Evolutionary conservation across 176 grass and related monocot genomes (phyloP).

Genomic region (Themeda triandra): DNA sequence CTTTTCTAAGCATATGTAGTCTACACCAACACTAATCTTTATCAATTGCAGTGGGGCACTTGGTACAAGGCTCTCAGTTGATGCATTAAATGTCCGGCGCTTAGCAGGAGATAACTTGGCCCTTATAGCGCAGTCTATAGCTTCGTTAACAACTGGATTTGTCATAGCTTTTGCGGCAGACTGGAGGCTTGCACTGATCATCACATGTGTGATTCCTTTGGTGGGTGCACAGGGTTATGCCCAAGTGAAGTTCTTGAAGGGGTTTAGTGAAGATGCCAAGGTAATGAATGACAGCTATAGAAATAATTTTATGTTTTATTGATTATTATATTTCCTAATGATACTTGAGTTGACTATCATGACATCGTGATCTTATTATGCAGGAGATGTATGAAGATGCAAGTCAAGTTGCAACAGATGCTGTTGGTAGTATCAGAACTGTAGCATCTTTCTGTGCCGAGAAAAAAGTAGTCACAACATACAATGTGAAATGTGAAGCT

Average conservation of each 20-base stretch:
- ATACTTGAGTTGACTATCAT: neutral
- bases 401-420: constrained; percentile 60
- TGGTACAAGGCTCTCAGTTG: constrained; percentile 75
- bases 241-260: constrained; percentile 65
- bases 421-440: constrained; percentile 60
- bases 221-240: constrained; percentile 48
- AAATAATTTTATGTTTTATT: neutral
- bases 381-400: constrained; percentile 65
- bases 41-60: constrained; percentile 63
- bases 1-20: neutral
- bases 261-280: constrained; percentile 66
- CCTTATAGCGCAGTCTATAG: constrained; percentile 51
- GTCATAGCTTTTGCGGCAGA: constrained; percentile 61
- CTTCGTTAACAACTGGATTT: constrained; percentile 60
- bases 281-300: constrained; percentile 15
- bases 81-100: constrained; percentile 67
- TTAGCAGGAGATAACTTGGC: constrained; percentile 75
- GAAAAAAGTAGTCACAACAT: constrained; percentile 45
- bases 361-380: neutral
- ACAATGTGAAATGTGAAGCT: constrained; percentile 48
- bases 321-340: neutral
- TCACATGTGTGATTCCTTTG: constrained; percentile 65
- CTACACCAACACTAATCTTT: neutral
- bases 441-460: constrained; percentile 58
- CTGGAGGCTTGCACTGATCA: constrained; percentile 68